Evolutionary conservation across 441 rosid species (phyloP), one percentile per base, ranked within the genome.

Genomic region (Mallotus japonicus): DNA sequence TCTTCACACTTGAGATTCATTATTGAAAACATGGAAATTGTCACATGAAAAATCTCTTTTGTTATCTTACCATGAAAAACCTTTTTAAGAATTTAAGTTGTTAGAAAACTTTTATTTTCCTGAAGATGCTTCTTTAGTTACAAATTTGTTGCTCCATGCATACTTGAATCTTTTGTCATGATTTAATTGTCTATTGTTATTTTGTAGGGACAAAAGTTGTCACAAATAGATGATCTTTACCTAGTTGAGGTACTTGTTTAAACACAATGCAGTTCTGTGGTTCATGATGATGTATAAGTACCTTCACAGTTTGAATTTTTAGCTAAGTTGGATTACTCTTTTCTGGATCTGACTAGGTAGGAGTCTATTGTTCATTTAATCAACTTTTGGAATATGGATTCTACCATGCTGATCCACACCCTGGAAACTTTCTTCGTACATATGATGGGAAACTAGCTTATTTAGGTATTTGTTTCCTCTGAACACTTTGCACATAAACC

Each of bases 331-430:
- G 57, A 51, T 67, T 24, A 22, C 19, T 50, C 19, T 80, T 73
- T 67, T 49, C n/a, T 77, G 83, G 65, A 67, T 40, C 59, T 71
- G 55, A 65, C 55, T 73, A 95, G 97, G 97, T 95, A 47, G 99
- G 99, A 65, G 99, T 95, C 72, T 92, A 95, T 86, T 92, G 99
- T 87, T 95, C 97, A 7, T 92, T 95, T 78, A 92, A 88, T 77
- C 97, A 95, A 83, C 97, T 95, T 72, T 76, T 95, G 87, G 97
- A 95, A 76, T 80, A 83, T 73, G 99, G 97, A 53, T 95, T 95
- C 87, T 95, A 95, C 81, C 99, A 95, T 88, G 99, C 99, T 66
- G 99, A 95, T 87, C 99, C 99, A 72, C 99, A 95, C 80, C 99
- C 97, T 64, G 99, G 99, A 77, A 95, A 95, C 80, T 91, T 92